A percentile compares a stretch with the other conserved stretches of the same genome.
These are phyloP conservation scores for Tylopilus sp. DNA, from an alignment of 768 basidiomycete species.

Conservation along the genomic window DNA sequence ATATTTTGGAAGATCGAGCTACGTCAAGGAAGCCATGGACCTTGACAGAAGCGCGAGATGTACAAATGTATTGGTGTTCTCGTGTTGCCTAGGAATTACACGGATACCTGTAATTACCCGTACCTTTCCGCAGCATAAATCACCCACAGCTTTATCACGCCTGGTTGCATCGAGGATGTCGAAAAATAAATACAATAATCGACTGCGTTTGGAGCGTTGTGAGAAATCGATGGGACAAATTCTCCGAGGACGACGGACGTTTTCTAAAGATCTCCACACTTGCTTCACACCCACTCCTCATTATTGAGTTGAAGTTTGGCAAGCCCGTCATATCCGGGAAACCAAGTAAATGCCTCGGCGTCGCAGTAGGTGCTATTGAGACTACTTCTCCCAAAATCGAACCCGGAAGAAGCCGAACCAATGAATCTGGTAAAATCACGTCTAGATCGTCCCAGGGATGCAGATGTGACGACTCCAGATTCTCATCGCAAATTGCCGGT, in stretches of 20 bases:
- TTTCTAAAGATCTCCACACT: neutral
- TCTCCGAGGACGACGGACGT: conserved; percentile 16
- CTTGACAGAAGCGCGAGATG: conserved; percentile 6
- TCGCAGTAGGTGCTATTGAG: neutral
- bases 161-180: conserved; percentile 3
- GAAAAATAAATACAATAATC: neutral
- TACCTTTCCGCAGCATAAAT: too few relatives aligned
- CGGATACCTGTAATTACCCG: too few relatives aligned
- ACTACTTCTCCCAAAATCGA: conserved; percentile 4
- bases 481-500: conserved; percentile 1
- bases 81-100: too few relatives aligned
- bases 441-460: conserved; percentile 5
- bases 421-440: conserved; percentile 10
- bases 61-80: too few relatives aligned
- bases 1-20: conserved; percentile 1
- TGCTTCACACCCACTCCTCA: neutral
- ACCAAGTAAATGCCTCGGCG: neutral
- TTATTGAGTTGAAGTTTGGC: conserved; percentile 2
- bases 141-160: neutral
- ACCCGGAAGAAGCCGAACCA: neutral
- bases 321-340: conserved; percentile 6
- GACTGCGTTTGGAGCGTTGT: conserved; percentile 8
- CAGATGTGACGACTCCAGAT: neutral
- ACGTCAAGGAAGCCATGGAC: neutral
- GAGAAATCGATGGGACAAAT: conserved; percentile 3